Percentiles rank a stretch among this genome's conserved stretches.
Conservation (phyloP, 805 yeast species). For the Metschnikowia similis region DNA sequence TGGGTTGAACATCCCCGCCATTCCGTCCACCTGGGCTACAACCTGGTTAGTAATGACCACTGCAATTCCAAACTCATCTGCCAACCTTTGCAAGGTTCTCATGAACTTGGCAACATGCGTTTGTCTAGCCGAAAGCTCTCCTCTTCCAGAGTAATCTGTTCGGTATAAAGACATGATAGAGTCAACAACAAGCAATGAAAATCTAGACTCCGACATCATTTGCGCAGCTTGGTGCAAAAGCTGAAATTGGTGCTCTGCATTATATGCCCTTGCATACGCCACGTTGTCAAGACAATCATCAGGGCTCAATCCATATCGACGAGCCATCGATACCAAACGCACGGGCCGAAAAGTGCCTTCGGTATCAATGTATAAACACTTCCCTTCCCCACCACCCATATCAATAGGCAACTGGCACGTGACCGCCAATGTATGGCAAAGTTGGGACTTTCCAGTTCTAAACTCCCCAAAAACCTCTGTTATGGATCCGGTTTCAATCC, state of each 20-base stretch:
- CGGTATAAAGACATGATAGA: constrained; percentile 95
- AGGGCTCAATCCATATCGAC: constrained; percentile 85
- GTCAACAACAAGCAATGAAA: constrained; percentile 88
- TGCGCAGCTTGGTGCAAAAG: constrained; percentile 85
- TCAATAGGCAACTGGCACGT: constrained; percentile 95
- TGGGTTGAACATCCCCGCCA: constrained; percentile 76
- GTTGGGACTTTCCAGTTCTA: constrained; percentile 95
- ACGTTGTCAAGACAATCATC: constrained; percentile 95
- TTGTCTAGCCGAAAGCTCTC: constrained; percentile 92
- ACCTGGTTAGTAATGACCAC: constrained; percentile 92
- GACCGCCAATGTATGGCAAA: constrained; percentile 94
- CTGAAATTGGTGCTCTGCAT: constrained; percentile 92
- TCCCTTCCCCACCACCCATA: constrained; percentile 98
- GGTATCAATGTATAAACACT: constrained; percentile 91
- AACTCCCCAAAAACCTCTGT: constrained; percentile 97
- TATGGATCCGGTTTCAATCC: constrained; percentile 93
- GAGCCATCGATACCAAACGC: constrained; percentile 83
- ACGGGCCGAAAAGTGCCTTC: constrained; percentile 96
- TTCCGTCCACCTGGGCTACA: constrained; percentile 96
- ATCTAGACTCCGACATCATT: constrained; percentile 94
- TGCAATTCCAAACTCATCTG: constrained; percentile 97
- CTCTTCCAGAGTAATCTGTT: constrained; percentile 93
- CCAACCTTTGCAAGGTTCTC: constrained; percentile 86
- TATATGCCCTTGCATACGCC: constrained; percentile 95
- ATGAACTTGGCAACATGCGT: constrained; percentile 89